Evolutionary conservation across 1,284 basidiomycete genomes (phyloP).

Genomic region (Coriolopsis trogii): DNA sequence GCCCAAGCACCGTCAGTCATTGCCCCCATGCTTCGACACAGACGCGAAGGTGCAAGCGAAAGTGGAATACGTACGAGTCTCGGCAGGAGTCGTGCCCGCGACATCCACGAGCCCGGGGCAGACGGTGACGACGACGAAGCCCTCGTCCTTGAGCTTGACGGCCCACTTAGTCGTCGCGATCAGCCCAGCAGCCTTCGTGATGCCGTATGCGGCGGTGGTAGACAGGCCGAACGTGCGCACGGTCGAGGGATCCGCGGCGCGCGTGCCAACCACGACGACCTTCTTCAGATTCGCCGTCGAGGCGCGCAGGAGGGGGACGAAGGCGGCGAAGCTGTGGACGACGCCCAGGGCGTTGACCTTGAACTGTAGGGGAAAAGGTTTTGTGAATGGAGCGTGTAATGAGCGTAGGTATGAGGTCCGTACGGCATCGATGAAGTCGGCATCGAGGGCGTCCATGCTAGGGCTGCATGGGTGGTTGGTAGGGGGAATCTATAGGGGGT

Average conservation of each 20-base stretch:
- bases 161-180: constrained; percentile 45
- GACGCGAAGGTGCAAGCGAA: background rate
- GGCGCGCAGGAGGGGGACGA: constrained; percentile 40
- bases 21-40: no score
- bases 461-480: background rate
- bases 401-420: no score
- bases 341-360: constrained; percentile 42
- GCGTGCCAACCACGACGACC: constrained; percentile 39
- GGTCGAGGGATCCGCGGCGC: constrained; percentile 34
- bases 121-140: constrained; percentile 39
- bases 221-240: constrained; percentile 19
- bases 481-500: no score
- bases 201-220: constrained; percentile 33
- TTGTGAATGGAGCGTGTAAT: background rate
- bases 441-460: constrained; percentile 24
- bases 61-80: background rate
- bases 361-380: constrained; percentile 23
- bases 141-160: constrained; percentile 35
- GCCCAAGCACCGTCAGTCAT: no score
- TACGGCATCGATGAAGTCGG: constrained; percentile 23
- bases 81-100: constrained; percentile 20
- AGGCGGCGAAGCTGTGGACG: constrained; percentile 40
- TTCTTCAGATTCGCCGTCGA: constrained; percentile 36
- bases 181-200: constrained; percentile 42
- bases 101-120: constrained; percentile 42